phyloP scores from a whole-genome alignment of 2,329 filamentous ascomycete species.

The Sporothrix protearum region DNA sequence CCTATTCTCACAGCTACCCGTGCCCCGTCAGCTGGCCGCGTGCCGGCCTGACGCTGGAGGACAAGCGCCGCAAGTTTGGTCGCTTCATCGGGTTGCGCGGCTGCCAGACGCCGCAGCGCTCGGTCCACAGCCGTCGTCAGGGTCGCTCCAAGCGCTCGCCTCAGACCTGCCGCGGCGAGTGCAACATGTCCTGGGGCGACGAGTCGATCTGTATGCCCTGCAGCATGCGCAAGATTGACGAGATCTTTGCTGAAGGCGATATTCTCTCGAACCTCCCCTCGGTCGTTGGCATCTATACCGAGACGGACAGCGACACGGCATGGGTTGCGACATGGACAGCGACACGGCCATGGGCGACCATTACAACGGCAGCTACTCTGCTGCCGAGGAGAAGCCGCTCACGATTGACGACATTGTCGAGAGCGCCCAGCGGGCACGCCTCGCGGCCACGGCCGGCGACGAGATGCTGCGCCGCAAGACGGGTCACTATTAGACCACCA shows the following conservation, averaged over 20 bases:
- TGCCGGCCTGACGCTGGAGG: constrained; percentile 49
- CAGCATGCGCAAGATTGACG: constrained; percentile 1
- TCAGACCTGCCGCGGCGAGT: neutral
- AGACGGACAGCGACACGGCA: neutral
- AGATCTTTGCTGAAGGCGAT: neutral
- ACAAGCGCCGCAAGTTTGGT: constrained; percentile 70
- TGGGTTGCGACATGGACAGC: neutral
- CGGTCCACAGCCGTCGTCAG: neutral
- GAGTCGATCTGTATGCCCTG: neutral
- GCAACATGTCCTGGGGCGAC: neutral
- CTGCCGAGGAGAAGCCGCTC: constrained; percentile 29
- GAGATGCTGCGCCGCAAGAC: constrained; percentile 49
- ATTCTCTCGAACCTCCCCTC: neutral
- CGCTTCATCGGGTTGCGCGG: constrained; percentile 69
- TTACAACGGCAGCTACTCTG: neutral
- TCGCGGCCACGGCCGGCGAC: constrained; percentile 42
- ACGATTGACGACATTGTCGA: constrained; percentile 49
- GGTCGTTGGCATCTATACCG: too few relatives aligned
- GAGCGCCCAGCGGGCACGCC: constrained; percentile 41
- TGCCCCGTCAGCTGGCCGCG: constrained; percentile 62
- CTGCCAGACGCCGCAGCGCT: constrained; percentile 39
- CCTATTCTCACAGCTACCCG: constrained; percentile 60
- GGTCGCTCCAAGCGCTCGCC: neutral
- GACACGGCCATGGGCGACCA: neutral
- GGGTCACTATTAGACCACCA: constrained; percentile 20